Evolutionary conservation across 148 eudicot species (phyloP).

Genomic region (Rheum nobile): DNA sequence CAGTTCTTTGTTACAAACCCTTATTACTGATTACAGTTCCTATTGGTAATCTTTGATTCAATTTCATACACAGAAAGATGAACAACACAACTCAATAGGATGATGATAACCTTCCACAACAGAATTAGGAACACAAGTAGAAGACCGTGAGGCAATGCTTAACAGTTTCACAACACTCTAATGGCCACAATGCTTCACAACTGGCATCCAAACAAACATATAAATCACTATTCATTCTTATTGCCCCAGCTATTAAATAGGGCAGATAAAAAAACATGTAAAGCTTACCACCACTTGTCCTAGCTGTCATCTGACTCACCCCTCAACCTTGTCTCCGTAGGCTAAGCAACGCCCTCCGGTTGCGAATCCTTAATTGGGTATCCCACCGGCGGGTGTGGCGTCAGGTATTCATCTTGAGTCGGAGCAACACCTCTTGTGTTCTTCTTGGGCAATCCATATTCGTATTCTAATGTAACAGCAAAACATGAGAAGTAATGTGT

Average conservation of each 20-base stretch:
- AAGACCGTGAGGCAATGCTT: too few species aligned
- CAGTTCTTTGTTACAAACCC: too few species aligned
- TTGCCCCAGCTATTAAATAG: too few species aligned
- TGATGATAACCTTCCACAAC: too few species aligned
- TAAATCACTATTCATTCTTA: not conserved
- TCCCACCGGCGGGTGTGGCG: constrained; percentile 10
- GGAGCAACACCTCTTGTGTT: not conserved
- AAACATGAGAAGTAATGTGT: too few species aligned
- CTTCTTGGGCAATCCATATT: not conserved
- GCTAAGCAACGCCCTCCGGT: not conserved
- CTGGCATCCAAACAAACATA: not conserved
- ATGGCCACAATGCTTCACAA: constrained; percentile 8
- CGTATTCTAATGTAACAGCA: not conserved
- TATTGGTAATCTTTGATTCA: too few species aligned
- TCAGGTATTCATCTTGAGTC: not conserved
- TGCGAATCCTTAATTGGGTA: constrained; percentile 5
- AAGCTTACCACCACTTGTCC: not conserved
- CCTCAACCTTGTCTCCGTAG: not conserved
- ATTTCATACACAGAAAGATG: too few species aligned
- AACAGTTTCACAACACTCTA: too few species aligned
- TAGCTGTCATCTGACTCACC: not conserved
- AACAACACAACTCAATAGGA: too few species aligned
- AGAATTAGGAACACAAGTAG: not conserved
- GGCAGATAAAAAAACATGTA: too few species aligned
- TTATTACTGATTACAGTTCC: too few species aligned